These are phyloP conservation scores for Protomyces lactucae-debilis DNA, from an alignment of 1,139 yeast genomes.

Conservation along the genomic window DNA sequence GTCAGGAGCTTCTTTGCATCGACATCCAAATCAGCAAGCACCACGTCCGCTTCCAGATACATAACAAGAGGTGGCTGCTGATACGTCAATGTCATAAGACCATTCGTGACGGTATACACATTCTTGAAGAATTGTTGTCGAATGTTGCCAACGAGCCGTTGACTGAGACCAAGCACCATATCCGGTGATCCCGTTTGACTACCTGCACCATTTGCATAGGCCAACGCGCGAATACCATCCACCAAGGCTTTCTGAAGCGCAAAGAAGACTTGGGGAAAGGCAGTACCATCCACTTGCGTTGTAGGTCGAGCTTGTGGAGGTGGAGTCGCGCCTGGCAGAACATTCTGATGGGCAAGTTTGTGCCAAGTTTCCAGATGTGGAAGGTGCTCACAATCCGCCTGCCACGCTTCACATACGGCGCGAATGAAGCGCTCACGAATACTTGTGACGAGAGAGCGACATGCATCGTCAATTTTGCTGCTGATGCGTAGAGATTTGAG, in stretches of 20 bases:
- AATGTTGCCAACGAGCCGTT: slow-evolving; percentile 45
- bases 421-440: slow-evolving; percentile 46
- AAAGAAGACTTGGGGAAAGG: slow-evolving; percentile 34
- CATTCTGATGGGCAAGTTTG: background rate
- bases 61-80: background rate
- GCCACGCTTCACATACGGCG: slow-evolving; percentile 50
- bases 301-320: background rate
- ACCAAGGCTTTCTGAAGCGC: slow-evolving; percentile 36
- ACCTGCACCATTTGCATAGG: slow-evolving; percentile 35
- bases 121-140: slow-evolving; percentile 44
- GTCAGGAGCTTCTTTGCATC: slow-evolving; percentile 27
- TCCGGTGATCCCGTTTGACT: slow-evolving; percentile 29
- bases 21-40: background rate
- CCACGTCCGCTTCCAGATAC: background rate
- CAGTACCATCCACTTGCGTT: slow-evolving; percentile 34
- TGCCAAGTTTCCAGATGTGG: slow-evolving; percentile 14
- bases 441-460: slow-evolving; percentile 42
- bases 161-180: slow-evolving; percentile 49
- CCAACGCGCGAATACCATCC: slow-evolving; percentile 36
- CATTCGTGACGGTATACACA: slow-evolving; percentile 38
- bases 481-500: slow-evolving; percentile 46
- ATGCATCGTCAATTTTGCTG: slow-evolving; percentile 40
- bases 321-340: background rate
- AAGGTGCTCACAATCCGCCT: slow-evolving; percentile 31
- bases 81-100: slow-evolving; percentile 33